A percentile compares a stretch with the other conserved stretches of the same genome.
Evolutionary conservation across 129 eudicot species (phyloP).

Genomic region (Flaveria bidentis): DNA sequence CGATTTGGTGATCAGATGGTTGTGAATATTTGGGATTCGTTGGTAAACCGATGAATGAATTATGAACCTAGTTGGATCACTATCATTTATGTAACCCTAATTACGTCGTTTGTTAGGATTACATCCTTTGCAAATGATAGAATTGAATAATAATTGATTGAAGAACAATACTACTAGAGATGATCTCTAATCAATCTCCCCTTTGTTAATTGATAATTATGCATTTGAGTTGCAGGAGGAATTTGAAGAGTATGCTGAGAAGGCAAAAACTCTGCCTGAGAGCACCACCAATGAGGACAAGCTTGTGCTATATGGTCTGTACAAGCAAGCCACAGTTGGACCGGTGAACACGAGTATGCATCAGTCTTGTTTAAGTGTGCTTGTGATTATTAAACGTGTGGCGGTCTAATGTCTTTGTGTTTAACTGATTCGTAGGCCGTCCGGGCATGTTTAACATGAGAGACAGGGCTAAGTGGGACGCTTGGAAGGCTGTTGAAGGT

Average conservation of each 20-base stretch:
- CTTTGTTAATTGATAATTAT: neutral
- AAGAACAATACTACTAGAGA: neutral
- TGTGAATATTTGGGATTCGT: slow-evolving; percentile 14
- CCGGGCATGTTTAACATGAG: slow-evolving; percentile 87
- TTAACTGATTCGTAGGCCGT: slow-evolving; percentile 56
- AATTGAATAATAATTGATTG: neutral
- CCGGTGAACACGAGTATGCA: slow-evolving; percentile 71
- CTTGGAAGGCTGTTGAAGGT: slow-evolving; percentile 98
- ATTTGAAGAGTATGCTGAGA: slow-evolving; percentile 83
- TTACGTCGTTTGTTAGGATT: neutral
- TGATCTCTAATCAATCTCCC: neutral
- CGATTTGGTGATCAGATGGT: neutral
- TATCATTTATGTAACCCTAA: slow-evolving; percentile 4
- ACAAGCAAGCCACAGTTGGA: slow-evolving; percentile 93
- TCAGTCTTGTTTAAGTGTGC: neutral
- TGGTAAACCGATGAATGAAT: neutral
- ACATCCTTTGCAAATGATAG: neutral
- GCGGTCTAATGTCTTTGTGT: neutral
- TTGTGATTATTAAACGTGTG: neutral
- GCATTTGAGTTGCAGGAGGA: slow-evolving; percentile 60
- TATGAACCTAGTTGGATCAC: neutral
- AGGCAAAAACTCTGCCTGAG: slow-evolving; percentile 74
- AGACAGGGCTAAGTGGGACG: slow-evolving; percentile 97
- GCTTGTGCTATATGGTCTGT: slow-evolving; percentile 83
- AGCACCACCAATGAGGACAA: slow-evolving; percentile 55